Evolutionary conservation across 2,329 filamentous ascomycete species (phyloP), one percentile per base, ranked within the genome.

Genomic region (Colletotrichum siamense): DNA sequence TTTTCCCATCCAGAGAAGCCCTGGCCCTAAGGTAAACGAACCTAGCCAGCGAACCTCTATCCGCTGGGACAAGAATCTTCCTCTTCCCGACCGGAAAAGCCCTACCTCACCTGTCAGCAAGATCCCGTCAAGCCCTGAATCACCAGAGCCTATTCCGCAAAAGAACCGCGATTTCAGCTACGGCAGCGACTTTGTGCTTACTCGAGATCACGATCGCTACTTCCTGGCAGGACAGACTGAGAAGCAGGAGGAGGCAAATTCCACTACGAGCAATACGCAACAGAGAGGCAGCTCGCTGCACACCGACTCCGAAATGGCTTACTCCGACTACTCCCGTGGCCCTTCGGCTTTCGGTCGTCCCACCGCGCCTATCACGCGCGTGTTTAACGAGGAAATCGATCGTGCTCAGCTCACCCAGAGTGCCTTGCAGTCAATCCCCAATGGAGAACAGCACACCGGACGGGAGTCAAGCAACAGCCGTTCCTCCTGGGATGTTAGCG

Each of bases 401-500:
- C 15, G 18, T 15, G 7, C n/a, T 22, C 30, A 63, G 12, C 26
- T 34, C 18, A 34, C 28, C n/a, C 15, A 10, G n/a, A 32, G 8
- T 26, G 18, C 59, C 22, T 69, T 15, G 34, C n/a, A 36, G 22
- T 61, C 12, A 8, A 15, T 24, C 24, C 36, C 68, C n/a, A 15
- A n/a, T 4, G 39, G 24, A n/a, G 55, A 26, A 32, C 36, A 57
- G 7, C 69, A 57, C 9, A 36, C 65, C 18, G n/a, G 9, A 18
- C 10, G 34, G 12, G 70, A 71, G 18, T 44, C 24, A 44, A 75
- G 70, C 65, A 77, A 73, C 34, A 76, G 63, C 32, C 73, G 75
- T 10, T 62, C 39, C 7, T 67, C 75, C 7, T 76, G 73, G 75
- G 63, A 76, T 22, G 26, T 77, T 36, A 76, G 76, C n/a, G 49